Percentiles rank a stretch among this genome's conserved stretches.
Evolutionary conservation across 2,329 filamentous ascomycete species (phyloP).

Genomic region (Claviceps purpurea): DNA sequence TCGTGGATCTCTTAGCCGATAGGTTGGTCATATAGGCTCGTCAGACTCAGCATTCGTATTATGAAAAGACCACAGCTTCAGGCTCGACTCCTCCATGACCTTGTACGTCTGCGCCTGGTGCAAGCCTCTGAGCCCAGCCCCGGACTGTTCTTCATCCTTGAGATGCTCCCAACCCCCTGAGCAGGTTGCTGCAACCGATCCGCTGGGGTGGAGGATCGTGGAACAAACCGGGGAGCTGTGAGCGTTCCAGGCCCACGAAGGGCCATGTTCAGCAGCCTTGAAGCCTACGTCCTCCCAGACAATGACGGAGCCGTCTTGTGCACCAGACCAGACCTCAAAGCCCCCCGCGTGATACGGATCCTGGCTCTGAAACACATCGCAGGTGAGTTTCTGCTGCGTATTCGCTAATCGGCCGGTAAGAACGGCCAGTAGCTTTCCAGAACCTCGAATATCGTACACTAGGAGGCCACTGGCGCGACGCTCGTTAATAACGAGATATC

Average conservation of each 20-base stretch:
- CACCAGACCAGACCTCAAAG: constrained; percentile 52
- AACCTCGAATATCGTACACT: constrained; percentile 50
- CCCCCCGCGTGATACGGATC: constrained; percentile 20
- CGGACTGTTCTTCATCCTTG: neutral
- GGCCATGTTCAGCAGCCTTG: constrained; percentile 27
- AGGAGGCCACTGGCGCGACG: constrained; percentile 40
- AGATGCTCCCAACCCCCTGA: constrained; percentile 37
- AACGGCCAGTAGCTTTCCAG: constrained; percentile 41
- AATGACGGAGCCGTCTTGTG: constrained; percentile 37
- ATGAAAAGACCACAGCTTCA: constrained; percentile 7
- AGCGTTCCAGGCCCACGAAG: constrained; percentile 37
- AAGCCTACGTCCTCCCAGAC: constrained; percentile 46
- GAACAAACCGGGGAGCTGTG: constrained; percentile 35
- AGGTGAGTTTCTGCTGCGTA: constrained; percentile 42
- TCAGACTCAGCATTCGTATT: neutral
- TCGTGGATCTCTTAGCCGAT: neutral
- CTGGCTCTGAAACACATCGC: constrained; percentile 38
- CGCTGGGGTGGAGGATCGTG: constrained; percentile 37
- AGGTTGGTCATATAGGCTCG: neutral
- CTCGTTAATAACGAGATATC: constrained; percentile 50
- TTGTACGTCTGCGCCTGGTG: neutral
- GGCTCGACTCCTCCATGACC: constrained; percentile 5
- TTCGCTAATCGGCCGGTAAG: constrained; percentile 34
- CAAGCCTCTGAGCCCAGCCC: neutral
- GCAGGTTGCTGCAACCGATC: constrained; percentile 43